phyloP scores from a whole-genome alignment of 1,139 yeast species.

The Nadsonia commutata region DNA sequence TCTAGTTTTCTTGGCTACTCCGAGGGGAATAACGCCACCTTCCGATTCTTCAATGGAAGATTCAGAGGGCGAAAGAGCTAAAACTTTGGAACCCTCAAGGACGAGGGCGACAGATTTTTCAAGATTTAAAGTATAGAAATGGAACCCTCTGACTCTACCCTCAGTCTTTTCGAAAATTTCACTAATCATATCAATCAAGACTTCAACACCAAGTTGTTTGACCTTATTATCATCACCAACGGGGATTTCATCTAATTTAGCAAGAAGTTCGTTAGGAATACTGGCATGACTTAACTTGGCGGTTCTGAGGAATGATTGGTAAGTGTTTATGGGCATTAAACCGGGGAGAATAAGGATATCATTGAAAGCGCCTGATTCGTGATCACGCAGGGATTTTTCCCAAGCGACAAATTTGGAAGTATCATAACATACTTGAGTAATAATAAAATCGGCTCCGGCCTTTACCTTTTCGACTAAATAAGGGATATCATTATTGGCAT shows the following conservation, averaged over 20 bases:
- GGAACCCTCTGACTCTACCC: constrained; percentile 56
- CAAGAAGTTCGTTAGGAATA: constrained; percentile 47
- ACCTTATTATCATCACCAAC: constrained; percentile 74
- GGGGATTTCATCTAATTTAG: constrained; percentile 38
- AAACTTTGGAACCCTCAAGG: constrained; percentile 41
- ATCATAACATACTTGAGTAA: constrained; percentile 77
- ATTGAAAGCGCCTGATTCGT: constrained; percentile 28
- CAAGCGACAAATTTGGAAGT: constrained; percentile 40
- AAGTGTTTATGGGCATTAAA: constrained; percentile 91
- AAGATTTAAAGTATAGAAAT: constrained; percentile 76
- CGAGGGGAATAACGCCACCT: constrained; percentile 13
- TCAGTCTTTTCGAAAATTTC: constrained; percentile 38
- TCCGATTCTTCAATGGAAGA: constrained; percentile 4
- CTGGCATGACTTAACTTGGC: constrained; percentile 82
- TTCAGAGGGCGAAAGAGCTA: constrained; percentile 7
- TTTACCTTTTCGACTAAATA: constrained; percentile 69
- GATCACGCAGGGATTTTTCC: constrained; percentile 31
- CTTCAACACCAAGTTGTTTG: constrained; percentile 67
- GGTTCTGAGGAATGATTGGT: constrained; percentile 72
- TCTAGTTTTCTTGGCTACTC: constrained; percentile 23
- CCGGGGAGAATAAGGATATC: constrained; percentile 71
- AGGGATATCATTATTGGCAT: constrained; percentile 51
- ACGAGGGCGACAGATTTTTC: constrained; percentile 86
- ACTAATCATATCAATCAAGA: constrained; percentile 50
- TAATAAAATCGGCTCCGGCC: constrained; percentile 89